phyloP scores from a whole-genome alignment of 495 filamentous ascomycete species.

The Sporormia fimetaria region DNA sequence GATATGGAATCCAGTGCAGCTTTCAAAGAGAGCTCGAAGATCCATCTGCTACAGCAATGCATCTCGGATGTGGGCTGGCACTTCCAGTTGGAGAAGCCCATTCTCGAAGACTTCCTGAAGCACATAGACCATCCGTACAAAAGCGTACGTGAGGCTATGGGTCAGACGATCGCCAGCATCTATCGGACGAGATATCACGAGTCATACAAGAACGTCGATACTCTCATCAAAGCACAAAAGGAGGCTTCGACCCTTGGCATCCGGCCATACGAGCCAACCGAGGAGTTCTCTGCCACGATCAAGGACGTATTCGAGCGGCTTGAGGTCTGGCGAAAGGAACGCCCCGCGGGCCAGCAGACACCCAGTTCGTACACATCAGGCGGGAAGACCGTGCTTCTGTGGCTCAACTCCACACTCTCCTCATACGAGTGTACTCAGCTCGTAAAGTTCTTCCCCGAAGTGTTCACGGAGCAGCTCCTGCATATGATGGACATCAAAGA shows the following conservation, averaged over 20 bases:
- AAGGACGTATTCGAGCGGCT: slow-evolving; percentile 67
- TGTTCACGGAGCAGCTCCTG: slow-evolving; percentile 80
- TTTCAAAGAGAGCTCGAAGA: slow-evolving; percentile 97
- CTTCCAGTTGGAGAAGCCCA: slow-evolving; percentile 81
- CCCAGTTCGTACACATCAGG: slow-evolving; percentile 91
- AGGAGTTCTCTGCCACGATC: slow-evolving; percentile 63
- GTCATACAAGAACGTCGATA: slow-evolving; percentile 66
- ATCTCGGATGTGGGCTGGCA: slow-evolving; percentile 90
- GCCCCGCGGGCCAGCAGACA: slow-evolving; percentile 79
- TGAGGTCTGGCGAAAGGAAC: slow-evolving; percentile 75
- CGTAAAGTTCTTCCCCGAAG: slow-evolving; percentile 77
- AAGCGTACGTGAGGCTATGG: slow-evolving; percentile 88
- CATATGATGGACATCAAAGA: slow-evolving; percentile 99
- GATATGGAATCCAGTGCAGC: slow-evolving; percentile 94
- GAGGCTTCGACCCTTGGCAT: slow-evolving; percentile 69
- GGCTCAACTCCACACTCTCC: slow-evolving; percentile 84
- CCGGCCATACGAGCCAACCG: slow-evolving; percentile 66
- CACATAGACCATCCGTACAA: slow-evolving; percentile 98
- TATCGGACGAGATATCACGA: slow-evolving; percentile 88
- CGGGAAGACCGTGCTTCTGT: slow-evolving; percentile 88
- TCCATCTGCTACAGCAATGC: slow-evolving; percentile 79
- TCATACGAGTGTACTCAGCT: slow-evolving; percentile 89
- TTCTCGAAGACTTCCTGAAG: slow-evolving; percentile 74
- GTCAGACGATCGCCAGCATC: slow-evolving; percentile 73
- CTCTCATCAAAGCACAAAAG: slow-evolving; percentile 67